These are phyloP conservation scores for Huntiella bhutanensis DNA, from an alignment of 2,329 filamentous ascomycete species.

Conservation along the genomic window DNA sequence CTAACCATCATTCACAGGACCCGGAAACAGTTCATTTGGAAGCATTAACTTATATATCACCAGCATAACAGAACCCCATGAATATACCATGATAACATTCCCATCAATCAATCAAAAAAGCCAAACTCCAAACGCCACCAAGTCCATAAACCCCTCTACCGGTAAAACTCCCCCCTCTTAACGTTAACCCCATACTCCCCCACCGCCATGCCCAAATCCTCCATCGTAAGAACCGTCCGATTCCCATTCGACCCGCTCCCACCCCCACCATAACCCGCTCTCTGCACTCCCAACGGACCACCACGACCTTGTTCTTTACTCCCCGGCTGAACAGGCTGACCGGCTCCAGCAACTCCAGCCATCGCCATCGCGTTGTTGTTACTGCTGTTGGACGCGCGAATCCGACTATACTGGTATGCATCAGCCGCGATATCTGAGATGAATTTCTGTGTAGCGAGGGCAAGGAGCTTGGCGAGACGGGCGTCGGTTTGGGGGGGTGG, in stretches of 20 bases:
- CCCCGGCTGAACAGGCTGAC: conserved; percentile 35
- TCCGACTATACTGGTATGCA: conserved; percentile 92
- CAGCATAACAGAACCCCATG: not conserved
- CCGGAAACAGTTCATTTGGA: conserved; percentile 38
- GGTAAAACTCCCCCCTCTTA: conserved; percentile 92
- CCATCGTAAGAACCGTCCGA: conserved; percentile 90
- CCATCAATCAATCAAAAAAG: conserved; percentile 11
- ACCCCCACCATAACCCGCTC: conserved; percentile 68
- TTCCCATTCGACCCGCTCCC: conserved; percentile 79
- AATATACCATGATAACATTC: not conserved
- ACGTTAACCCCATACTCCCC: conserved; percentile 96
- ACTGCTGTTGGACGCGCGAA: conserved; percentile 73
- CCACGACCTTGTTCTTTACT: conserved; percentile 37
- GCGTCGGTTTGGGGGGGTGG: conserved; percentile 80
- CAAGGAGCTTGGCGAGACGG: conserved; percentile 78
- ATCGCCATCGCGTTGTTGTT: conserved; percentile 87
- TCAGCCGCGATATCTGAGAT: conserved; percentile 94
- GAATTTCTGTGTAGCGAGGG: conserved; percentile 97
- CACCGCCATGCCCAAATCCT: conserved; percentile 94
- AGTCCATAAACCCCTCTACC: conserved; percentile 26
- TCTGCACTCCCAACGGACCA: conserved; percentile 51
- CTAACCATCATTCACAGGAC: conserved; percentile 22
- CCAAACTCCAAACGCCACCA: not conserved
- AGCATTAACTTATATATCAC: conserved; percentile 14
- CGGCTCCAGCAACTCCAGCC: conserved; percentile 47